A percentile compares a stretch with the other conserved stretches of the same genome.
These are phyloP conservation scores for Abrus precatorius DNA, from an alignment of 306 rosid species.

Conservation along the genomic window DNA sequence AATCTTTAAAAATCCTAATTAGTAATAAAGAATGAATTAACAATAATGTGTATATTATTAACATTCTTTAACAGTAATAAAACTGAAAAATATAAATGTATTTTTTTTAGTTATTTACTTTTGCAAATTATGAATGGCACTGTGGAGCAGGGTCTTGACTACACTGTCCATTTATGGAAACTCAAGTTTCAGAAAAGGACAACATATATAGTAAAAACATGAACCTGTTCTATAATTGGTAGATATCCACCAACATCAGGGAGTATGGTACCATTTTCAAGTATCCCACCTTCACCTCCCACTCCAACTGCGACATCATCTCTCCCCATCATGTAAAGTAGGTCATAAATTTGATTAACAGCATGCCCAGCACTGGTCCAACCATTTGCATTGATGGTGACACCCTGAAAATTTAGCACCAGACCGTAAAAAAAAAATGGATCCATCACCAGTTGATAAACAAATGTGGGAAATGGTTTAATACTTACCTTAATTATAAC, in stretches of 20 bases:
- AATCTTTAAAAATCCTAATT: no score
- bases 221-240: conserved; percentile 84
- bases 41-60: no score
- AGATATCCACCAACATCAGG: conserved; percentile 92
- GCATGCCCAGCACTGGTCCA: conserved; percentile 85
- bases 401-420: conserved; percentile 54
- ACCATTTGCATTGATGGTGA: conserved; percentile 74
- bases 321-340: conserved; percentile 91
- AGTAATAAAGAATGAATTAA: no score
- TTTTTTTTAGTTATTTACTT: no score
- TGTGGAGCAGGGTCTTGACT: no score
- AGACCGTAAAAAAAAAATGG: neutral
- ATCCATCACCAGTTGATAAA: neutral
- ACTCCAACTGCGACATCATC: conserved; percentile 87
- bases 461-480: neutral
- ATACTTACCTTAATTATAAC: neutral
- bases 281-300: conserved; percentile 93
- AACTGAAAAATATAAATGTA: no score
- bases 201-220: no score
- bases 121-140: no score
- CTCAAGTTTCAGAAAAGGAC: no score
- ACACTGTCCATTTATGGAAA: no score
- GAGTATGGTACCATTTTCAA: conserved; percentile 65
- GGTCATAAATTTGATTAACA: conserved; percentile 86
- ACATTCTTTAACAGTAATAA: no score